Evolutionary conservation across 78 protist species (phyloP).

Genomic region (Chrysochromulina parva): DNA sequence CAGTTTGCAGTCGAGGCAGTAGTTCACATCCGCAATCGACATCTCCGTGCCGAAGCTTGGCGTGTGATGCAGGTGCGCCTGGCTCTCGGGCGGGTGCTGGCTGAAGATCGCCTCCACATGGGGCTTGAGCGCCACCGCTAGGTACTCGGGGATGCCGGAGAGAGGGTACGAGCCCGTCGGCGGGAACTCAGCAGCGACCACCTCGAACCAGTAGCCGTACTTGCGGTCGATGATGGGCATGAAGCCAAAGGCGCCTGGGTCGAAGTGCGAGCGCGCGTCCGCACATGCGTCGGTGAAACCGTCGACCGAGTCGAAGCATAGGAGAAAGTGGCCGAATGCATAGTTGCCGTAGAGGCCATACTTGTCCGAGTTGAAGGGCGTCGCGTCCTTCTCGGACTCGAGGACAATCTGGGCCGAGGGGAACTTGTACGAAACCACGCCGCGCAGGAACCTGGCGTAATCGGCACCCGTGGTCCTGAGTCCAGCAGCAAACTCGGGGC

Average conservation of each 20-base stretch:
- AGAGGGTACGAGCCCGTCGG: not conserved
- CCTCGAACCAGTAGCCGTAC: not conserved
- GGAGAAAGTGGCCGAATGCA: conserved; percentile 6
- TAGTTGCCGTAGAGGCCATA: not conserved
- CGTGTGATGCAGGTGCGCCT: not conserved
- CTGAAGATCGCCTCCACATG: not conserved
- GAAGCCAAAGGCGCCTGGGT: not conserved
- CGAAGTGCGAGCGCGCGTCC: not conserved
- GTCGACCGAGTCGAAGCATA: not conserved
- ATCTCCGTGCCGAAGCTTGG: not conserved
- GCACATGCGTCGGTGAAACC: conserved; percentile 21
- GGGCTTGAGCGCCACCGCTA: not conserved
- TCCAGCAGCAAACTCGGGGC: not conserved
- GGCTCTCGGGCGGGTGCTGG: not conserved
- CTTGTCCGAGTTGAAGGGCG: not conserved
- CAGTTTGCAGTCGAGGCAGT: not conserved
- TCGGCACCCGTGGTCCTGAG: not conserved
- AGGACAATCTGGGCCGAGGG: not conserved
- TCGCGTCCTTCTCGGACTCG: not conserved
- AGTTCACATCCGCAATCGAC: not conserved
- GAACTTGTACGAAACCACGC: too few relatives aligned
- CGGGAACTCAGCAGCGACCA: not conserved
- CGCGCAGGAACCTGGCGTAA: not conserved
- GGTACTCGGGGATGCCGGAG: conserved; percentile 11
- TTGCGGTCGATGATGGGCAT: not conserved